phyloP scores from a whole-genome alignment of 2,329 filamentous ascomycete genomes.

The Thelonectria rubi region DNA sequence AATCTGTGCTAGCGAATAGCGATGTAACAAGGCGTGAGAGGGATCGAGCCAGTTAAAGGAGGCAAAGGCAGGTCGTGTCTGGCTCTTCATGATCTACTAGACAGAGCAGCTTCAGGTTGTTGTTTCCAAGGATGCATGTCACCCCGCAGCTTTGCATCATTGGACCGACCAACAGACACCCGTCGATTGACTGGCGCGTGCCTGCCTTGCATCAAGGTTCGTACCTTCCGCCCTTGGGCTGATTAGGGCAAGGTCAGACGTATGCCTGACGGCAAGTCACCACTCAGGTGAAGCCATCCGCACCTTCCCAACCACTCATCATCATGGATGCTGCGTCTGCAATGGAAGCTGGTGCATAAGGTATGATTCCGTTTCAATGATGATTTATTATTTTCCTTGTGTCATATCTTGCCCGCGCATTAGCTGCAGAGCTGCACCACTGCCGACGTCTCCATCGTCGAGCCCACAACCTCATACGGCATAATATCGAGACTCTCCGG shows the following conservation, averaged over 20 bases:
- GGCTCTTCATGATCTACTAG: not conserved
- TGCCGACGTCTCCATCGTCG: not conserved
- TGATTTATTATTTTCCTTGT: conserved; percentile 25
- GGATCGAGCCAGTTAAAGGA: conserved; percentile 8
- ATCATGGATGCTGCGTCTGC: not conserved
- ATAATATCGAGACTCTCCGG: not conserved
- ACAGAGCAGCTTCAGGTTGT: conserved; percentile 1
- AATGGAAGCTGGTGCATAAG: conserved; percentile 7
- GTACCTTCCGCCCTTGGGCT: not conserved
- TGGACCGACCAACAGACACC: conserved; percentile 10
- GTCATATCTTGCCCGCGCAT: conserved; percentile 16
- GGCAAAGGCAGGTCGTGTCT: conserved; percentile 1
- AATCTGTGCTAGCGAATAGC: not conserved
- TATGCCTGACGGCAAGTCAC: not conserved
- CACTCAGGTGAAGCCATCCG: conserved; percentile 5
- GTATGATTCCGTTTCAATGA: conserved; percentile 2
- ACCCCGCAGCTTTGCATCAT: conserved; percentile 15
- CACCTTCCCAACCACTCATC: not conserved
- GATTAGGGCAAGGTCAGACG: not conserved
- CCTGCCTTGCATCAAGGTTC: not conserved
- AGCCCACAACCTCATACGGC: not conserved
- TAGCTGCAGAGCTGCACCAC: not conserved
- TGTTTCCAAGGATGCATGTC: not conserved
- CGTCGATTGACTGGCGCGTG: conserved; percentile 2
- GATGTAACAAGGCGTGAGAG: not conserved